Percentiles rank a stretch among this genome's conserved stretches.
Conservation (phyloP, 768 basidiomycete species). For the Tulasnella sp. region DNA sequence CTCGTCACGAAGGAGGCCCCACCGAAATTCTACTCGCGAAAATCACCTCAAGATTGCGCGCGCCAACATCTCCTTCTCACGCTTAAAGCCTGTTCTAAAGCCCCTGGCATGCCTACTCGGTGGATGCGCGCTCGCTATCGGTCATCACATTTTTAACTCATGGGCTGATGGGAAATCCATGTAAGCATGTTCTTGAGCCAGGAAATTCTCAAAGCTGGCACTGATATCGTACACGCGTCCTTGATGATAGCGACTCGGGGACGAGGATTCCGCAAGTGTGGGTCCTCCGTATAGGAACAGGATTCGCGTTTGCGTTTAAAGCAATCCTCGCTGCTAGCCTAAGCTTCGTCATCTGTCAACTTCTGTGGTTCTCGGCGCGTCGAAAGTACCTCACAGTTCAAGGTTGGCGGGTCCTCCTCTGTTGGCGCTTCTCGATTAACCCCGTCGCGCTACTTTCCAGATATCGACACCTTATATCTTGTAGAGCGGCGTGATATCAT, state of each 20-base stretch:
- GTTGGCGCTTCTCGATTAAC: background rate
- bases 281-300: background rate
- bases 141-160: background rate
- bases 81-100: no score
- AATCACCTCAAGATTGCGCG: no score
- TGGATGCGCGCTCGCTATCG: no score
- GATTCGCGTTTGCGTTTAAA: background rate
- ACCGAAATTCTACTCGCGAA: no score
- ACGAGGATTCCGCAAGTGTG: background rate
- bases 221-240: background rate
- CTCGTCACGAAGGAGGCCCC: no score
- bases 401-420: background rate
- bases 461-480: background rate
- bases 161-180: background rate
- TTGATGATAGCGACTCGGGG: background rate
- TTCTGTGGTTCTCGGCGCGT: background rate
- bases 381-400: background rate
- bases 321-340: background rate
- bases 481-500: background rate
- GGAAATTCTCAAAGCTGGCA: background rate
- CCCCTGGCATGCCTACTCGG: background rate
- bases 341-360: background rate
- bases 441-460: background rate
- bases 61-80: no score
- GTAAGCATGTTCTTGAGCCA: background rate